Percentiles rank a stretch among this genome's conserved stretches.
These are phyloP conservation scores for Smittium culicis DNA, from an alignment of 371 early-diverging fungal genomes.

Conservation along the genomic window DNA sequence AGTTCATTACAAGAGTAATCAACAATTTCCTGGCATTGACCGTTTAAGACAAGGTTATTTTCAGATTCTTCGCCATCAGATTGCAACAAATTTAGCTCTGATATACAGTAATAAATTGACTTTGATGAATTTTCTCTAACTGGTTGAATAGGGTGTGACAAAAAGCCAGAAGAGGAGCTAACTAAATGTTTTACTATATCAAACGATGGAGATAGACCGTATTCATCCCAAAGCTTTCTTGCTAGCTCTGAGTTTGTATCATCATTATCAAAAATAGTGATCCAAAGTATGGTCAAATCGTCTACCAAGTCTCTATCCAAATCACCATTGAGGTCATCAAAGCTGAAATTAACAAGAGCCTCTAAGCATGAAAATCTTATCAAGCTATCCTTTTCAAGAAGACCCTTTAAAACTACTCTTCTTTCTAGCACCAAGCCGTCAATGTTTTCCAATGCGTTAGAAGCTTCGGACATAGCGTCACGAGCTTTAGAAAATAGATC, in stretches of 20 bases:
- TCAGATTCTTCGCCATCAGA: background rate
- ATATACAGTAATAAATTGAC: slow-evolving; percentile 49
- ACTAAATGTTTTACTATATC: slow-evolving; percentile 24
- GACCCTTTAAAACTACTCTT: slow-evolving; percentile 51
- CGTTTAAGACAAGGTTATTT: background rate
- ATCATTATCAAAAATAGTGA: slow-evolving; percentile 51
- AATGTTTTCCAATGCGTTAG: slow-evolving; percentile 51
- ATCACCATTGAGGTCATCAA: slow-evolving; percentile 49
- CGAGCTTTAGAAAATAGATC: slow-evolving; percentile 45
- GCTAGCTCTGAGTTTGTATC: slow-evolving; percentile 56
- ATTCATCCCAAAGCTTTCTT: slow-evolving; percentile 61
- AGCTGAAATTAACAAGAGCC: slow-evolving; percentile 53
- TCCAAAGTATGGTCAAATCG: slow-evolving; percentile 28
- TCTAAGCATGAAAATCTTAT: slow-evolving; percentile 67
- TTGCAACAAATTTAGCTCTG: slow-evolving; percentile 12
- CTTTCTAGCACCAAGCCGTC: slow-evolving; percentile 37
- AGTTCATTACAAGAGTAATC: slow-evolving; percentile 6
- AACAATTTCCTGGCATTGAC: background rate
- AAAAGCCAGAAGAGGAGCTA: slow-evolving; percentile 2
- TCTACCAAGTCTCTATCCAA: slow-evolving; percentile 25
- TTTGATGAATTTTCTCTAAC: slow-evolving; percentile 57
- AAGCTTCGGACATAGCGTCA: slow-evolving; percentile 44
- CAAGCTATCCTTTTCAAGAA: slow-evolving; percentile 52
- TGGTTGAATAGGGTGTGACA: slow-evolving; percentile 41
- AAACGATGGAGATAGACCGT: slow-evolving; percentile 40